Base-by-base conservation (phyloP, 345 rosid species). In the Barbarea vulgaris region DNA sequence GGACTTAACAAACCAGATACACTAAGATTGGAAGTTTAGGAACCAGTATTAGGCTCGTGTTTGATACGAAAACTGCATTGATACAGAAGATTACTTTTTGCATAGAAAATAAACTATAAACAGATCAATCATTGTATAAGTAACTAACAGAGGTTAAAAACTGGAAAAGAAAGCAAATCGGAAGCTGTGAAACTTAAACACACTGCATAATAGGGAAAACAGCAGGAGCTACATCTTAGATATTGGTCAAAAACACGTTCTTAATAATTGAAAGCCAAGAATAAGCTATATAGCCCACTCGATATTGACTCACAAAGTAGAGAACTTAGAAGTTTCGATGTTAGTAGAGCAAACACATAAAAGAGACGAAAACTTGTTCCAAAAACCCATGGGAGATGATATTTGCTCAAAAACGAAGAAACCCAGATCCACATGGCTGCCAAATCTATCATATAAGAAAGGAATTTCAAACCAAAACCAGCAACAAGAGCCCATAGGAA, bases 41-140 rank as follows among this genome's bases (percentile, higher is more conserved):
- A 63, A 64, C 18, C 55, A 73, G 47, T 58, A 5, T 36, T 14
- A 33, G 48, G 48, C 13, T 46, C 14, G 66, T 57, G n/a, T 19
- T 44, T 28, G 37, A 31, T 31, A 44, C 55, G 33, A 11, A 74
- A n/a, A 46, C 78, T 65, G 72, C 66, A 74, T 17, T 55, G 66
- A 46, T 33, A 34, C 37, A 74, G 30, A 58, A 59, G 33, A 39
- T 55, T 69, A 27, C 56, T 11, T 64, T 24, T 5, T 34, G 36
- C 52, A 9, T 25, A 63, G 36, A 27, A n/a, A 31, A 57, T 6
- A 31, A 50, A 51, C 42, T 30, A 15, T 14, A 9, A 33, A 9
- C 47, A 74, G 48, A 37, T 37, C 24, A 37, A 67, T 67, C 50
- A 10, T 33, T 3, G 15, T 4, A 34, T 34, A 33, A 73, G 27